Conservation (phyloP, 768 basidiomycete genomes). For the Sistotremastrum suecicum region DNA sequence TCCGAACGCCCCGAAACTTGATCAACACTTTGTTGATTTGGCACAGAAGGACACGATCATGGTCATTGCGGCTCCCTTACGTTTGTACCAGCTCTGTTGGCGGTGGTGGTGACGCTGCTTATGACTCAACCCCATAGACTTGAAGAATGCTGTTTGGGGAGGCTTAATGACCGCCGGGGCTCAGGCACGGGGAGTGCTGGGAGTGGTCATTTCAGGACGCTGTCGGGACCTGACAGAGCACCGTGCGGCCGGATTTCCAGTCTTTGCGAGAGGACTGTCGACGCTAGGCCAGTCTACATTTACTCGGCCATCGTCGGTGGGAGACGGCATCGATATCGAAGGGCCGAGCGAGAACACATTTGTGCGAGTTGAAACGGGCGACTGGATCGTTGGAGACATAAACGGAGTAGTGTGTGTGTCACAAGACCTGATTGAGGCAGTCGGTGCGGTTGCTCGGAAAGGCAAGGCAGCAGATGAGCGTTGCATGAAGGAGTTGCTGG, state of each 20-base stretch:
- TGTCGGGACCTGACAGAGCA: constrained; percentile 79
- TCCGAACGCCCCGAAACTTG: constrained; percentile 43
- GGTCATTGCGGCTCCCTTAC: constrained; percentile 53
- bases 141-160: constrained; percentile 82
- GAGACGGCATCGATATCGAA: constrained; percentile 22
- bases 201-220: constrained; percentile 72
- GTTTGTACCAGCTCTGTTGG: background rate
- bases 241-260: constrained; percentile 52
- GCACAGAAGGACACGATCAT: constrained; percentile 50
- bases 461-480: constrained; percentile 51
- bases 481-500: constrained; percentile 62
- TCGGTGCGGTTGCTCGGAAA: constrained; percentile 41
- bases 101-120: background rate
- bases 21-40: constrained; percentile 73
- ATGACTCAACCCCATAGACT: constrained; percentile 25
- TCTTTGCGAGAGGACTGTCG: constrained; percentile 71
- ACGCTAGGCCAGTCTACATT: constrained; percentile 80
- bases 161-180: constrained; percentile 87
- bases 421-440: constrained; percentile 32
- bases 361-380: constrained; percentile 53
- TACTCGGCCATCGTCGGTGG: constrained; percentile 64
- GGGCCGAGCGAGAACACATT: constrained; percentile 33
- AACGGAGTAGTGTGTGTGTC: constrained; percentile 85
- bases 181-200: constrained; percentile 48
- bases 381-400: constrained; percentile 75